phyloP scores from a whole-genome alignment of 2,329 filamentous ascomycete species.

The Coniochaeta prunicola region DNA sequence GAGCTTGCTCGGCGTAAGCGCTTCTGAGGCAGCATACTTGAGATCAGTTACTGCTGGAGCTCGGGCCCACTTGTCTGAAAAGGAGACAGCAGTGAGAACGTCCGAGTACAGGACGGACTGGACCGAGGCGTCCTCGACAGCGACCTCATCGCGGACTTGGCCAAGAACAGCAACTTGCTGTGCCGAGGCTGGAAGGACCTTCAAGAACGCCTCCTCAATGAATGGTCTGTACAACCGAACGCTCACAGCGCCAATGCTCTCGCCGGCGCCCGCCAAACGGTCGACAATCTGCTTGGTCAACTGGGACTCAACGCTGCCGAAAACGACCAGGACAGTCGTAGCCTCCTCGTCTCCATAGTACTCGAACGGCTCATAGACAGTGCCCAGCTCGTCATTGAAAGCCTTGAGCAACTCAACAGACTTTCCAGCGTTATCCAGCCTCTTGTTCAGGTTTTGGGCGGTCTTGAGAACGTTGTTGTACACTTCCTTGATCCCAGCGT shows the following conservation, averaged over 20 bases:
- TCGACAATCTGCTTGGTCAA: conserved; percentile 74
- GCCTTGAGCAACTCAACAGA: conserved; percentile 60
- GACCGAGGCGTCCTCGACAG: conserved; percentile 65
- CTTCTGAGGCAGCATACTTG: conserved; percentile 73
- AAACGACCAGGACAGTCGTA: conserved; percentile 80
- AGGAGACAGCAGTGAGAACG: conserved; percentile 76
- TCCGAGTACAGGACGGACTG: conserved; percentile 91
- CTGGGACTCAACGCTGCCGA: conserved; percentile 86
- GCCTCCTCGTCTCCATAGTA: conserved; percentile 79
- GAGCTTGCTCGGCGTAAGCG: conserved; percentile 48
- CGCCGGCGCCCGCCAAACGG: conserved; percentile 63
- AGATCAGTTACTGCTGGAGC: conserved; percentile 67
- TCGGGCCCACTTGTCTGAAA: conserved; percentile 60
- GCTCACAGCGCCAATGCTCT: conserved; percentile 79
- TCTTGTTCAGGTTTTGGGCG: conserved; percentile 54
- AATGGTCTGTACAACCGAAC: conserved; percentile 94
- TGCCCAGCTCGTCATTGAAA: conserved; percentile 88
- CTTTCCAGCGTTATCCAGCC: conserved; percentile 65
- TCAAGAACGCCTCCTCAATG: conserved; percentile 87
- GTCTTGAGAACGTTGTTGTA: conserved; percentile 60
- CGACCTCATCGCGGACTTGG: conserved; percentile 69
- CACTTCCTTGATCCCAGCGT: conserved; percentile 52
- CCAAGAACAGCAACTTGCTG: conserved; percentile 79
- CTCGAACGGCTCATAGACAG: conserved; percentile 87
- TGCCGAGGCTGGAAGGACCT: conserved; percentile 67